phyloP scores from a whole-genome alignment of 345 rosid genomes.

The Trapa bicornis region DNA sequence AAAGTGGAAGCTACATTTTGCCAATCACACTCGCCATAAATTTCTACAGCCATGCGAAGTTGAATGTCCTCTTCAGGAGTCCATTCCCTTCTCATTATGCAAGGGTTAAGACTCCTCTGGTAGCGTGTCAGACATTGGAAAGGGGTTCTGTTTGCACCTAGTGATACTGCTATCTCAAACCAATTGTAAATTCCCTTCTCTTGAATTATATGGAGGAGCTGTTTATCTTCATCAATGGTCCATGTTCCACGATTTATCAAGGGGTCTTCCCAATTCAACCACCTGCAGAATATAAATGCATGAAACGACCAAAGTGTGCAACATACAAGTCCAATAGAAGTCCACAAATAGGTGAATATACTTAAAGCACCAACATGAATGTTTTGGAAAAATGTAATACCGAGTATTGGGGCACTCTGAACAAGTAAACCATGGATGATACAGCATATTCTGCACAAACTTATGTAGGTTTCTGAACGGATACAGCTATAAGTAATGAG shows the following conservation, averaged over 20 bases:
- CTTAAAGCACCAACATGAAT: background rate
- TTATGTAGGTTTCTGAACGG: background rate
- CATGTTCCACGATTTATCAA: slow-evolving; percentile 49
- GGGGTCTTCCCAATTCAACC: slow-evolving; percentile 80
- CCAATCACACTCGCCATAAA: slow-evolving; percentile 68
- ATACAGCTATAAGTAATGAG: background rate
- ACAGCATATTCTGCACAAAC: background rate
- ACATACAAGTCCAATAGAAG: background rate
- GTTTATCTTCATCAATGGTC: slow-evolving; percentile 63
- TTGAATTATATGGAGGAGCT: slow-evolving; percentile 42
- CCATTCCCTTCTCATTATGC: slow-evolving; percentile 64
- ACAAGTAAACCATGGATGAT: background rate
- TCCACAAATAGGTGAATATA: background rate
- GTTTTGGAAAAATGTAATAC: background rate
- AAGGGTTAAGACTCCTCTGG: slow-evolving; percentile 71
- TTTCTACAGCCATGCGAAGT: slow-evolving; percentile 61
- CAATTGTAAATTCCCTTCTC: slow-evolving; percentile 52
- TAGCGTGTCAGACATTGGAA: slow-evolving; percentile 72
- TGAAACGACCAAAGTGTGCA: background rate
- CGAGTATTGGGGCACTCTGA: background rate
- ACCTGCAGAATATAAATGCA: slow-evolving; percentile 31
- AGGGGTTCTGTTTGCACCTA: slow-evolving; percentile 80
- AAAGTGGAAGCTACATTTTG: slow-evolving; percentile 68
- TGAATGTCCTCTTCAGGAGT: slow-evolving; percentile 73
- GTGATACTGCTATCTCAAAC: slow-evolving; percentile 49